These are phyloP conservation scores for Paraurostyla sp. DNA, from an alignment of 73 alveolate species.

Conservation along the genomic window DNA sequence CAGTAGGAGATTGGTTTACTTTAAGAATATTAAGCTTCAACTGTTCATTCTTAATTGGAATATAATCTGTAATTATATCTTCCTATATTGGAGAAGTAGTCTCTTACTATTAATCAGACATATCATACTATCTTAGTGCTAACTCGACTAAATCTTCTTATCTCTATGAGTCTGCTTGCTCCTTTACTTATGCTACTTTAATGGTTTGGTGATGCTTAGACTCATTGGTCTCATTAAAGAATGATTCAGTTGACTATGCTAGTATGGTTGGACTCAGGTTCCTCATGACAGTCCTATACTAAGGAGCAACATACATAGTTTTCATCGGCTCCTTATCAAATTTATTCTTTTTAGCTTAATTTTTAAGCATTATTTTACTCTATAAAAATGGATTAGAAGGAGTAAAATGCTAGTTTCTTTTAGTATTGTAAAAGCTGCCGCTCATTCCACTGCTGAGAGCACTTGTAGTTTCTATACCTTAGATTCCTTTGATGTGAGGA, in stretches of 20 bases:
- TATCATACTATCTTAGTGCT: background rate
- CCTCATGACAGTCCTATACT: background rate
- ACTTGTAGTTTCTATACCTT: too few species aligned
- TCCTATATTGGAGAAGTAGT: background rate
- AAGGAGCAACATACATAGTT: conserved; percentile 32
- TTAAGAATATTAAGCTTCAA: background rate
- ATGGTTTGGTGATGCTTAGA: background rate
- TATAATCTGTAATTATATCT: background rate
- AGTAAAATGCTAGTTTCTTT: too few species aligned
- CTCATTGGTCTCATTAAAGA: conserved; percentile 10
- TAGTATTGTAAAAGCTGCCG: too few species aligned
- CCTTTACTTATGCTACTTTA: too few species aligned
- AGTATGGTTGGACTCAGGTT: background rate
- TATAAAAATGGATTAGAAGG: background rate
- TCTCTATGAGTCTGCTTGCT: conserved; percentile 38
- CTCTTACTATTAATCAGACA: too few species aligned
- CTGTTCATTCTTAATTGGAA: background rate
- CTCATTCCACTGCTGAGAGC: too few species aligned
- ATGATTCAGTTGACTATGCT: background rate
- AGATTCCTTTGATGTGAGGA: too few species aligned
- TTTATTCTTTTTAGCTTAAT: background rate
- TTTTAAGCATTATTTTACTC: background rate
- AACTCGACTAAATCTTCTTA: background rate
- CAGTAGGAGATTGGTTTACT: background rate
- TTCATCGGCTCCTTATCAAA: background rate